phyloP scores from a whole-genome alignment of 306 rosid genomes.

The Delonix regia region DNA sequence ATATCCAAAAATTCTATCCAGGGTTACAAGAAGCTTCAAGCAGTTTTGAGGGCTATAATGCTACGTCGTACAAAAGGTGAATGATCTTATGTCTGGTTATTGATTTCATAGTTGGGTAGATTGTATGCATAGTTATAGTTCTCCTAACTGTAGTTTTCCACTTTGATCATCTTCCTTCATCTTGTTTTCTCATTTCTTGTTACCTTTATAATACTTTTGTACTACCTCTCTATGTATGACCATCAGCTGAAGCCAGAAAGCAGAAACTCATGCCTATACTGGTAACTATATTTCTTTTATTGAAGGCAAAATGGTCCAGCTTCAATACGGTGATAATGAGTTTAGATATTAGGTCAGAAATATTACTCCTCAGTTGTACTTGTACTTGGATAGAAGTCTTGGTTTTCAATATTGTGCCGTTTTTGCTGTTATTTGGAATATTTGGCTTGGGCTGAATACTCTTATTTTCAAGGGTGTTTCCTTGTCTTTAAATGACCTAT shows the following conservation, averaged over 20 bases:
- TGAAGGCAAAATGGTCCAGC: not conserved
- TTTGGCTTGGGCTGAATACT: not conserved
- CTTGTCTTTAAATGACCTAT: not conserved
- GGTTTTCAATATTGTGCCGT: not conserved
- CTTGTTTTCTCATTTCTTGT: slow-evolving; percentile 17
- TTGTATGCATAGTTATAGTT: not conserved
- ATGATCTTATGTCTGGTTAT: slow-evolving; percentile 12
- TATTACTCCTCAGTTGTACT: not conserved
- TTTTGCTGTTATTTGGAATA: not conserved
- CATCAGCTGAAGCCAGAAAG: not conserved
- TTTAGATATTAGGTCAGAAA: not conserved
- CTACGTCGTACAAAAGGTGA: slow-evolving; percentile 97
- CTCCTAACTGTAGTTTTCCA: not conserved
- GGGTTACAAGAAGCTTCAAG: slow-evolving; percentile 98
- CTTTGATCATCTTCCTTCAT: slow-evolving; percentile 7
- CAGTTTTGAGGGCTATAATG: slow-evolving; percentile 98
- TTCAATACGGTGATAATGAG: not conserved
- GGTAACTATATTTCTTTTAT: no score
- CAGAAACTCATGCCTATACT: not conserved
- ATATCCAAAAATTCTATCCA: slow-evolving; percentile 82
- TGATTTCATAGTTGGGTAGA: slow-evolving; percentile 14
- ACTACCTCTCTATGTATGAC: no score
- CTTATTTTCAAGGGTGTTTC: not conserved
- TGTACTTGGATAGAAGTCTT: not conserved
- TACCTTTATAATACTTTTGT: not conserved